phyloP scores from a whole-genome alignment of 345 rosid species.

The Acer negundo region DNA sequence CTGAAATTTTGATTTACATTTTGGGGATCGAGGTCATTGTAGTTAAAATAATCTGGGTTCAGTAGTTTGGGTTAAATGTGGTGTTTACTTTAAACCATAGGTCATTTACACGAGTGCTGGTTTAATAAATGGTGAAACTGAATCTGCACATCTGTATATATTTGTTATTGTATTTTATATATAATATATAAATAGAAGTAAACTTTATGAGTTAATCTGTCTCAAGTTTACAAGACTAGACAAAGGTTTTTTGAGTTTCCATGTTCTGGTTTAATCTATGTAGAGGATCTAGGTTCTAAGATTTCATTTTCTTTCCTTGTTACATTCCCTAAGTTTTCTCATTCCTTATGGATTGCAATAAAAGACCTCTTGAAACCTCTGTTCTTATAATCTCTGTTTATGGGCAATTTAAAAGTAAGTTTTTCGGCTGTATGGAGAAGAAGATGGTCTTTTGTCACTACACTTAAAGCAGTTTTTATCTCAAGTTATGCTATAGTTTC shows the following conservation, averaged over 20 bases:
- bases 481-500: constrained; percentile 3
- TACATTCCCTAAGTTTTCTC: not conserved
- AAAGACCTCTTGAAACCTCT: not conserved
- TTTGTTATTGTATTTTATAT: not conserved
- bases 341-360: not conserved
- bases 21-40: not conserved
- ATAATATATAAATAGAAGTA: too few relatives aligned
- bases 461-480: not conserved
- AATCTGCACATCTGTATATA: not conserved
- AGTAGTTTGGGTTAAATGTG: not conserved
- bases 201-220: not conserved
- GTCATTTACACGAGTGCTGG: not conserved
- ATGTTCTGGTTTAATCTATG: not conserved
- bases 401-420: not conserved
- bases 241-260: not conserved
- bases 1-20: constrained; percentile 6
- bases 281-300: not conserved
- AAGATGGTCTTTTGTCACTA: not conserved
- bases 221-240: not conserved
- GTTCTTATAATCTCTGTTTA: not conserved
- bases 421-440: not conserved
- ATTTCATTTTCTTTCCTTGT: not conserved
- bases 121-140: not conserved
- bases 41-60: not conserved
- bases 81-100: not conserved